Evolutionary conservation across 2,329 filamentous ascomycete genomes (phyloP), one percentile per base, ranked within the genome.

Genomic region (Phyllosticta ampelicida): DNA sequence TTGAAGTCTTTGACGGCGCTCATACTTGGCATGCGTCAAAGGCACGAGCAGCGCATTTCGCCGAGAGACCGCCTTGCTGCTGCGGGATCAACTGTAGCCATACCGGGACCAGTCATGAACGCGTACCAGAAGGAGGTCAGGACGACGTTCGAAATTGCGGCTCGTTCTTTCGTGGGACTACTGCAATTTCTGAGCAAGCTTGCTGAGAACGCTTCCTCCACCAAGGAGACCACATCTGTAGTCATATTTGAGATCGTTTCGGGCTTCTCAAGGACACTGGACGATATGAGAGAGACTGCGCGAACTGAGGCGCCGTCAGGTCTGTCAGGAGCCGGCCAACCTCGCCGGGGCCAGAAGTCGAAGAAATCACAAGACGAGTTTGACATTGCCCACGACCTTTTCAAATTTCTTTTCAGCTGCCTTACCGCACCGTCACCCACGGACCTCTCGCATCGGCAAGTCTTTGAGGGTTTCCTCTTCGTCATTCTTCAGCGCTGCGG

Each of bases 381-480:
- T 19, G 28, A 55, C 13, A 48, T 52, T 1, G 44, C 16, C 18
- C 52, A 51, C 2, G 20, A 55, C 10, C 30, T 59, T 10, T 59
- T 49, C 11, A 52, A 70, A 20, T 68, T 76, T 21, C 63, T 77
- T 0, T 66, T 65, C 1, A 67, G 67, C 4, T 61, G 74, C 2
- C 60, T 77, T 4, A 66, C 68, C 0, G 63, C 68, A 13, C 66
- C 76, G 1, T 70, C 74, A 28, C 63, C 71, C 26, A 69, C 66
- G 9, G 62, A 68, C 18, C 58, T 64, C 3, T 48, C 66, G 10
- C 74, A 77, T 48, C 68, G 69, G 28, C 63, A 70, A 19, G 61
- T 78, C 1, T 76, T 76, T 55, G 75, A 77, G 64, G 74, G 73
- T 2, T 72, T 75, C 30, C 64, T 71, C 1, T 77, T 71, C 56